Evolutionary conservation across 2,329 filamentous ascomycete genomes (phyloP).

Genomic region (Penicillium psychrosexuale): DNA sequence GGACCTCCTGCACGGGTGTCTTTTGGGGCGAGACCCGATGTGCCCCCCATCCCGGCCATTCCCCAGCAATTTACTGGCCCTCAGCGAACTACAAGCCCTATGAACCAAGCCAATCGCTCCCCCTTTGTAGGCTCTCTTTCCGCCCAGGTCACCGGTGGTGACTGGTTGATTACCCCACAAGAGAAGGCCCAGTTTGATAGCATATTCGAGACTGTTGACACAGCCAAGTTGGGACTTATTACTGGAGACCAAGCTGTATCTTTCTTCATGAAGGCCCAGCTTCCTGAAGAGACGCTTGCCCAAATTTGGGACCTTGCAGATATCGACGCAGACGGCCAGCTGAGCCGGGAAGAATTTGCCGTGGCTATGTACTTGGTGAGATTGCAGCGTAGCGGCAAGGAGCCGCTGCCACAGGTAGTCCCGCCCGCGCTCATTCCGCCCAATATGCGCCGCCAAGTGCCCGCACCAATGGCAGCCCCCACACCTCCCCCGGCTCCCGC

Average conservation of each 20-base stretch:
- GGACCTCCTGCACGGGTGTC: slow-evolving; percentile 50
- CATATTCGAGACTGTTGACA: slow-evolving; percentile 82
- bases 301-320: slow-evolving; percentile 98
- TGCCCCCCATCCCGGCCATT: slow-evolving; percentile 63
- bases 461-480: slow-evolving; percentile 36
- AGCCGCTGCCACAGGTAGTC: slow-evolving; percentile 70
- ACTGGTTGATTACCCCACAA: slow-evolving; percentile 78
- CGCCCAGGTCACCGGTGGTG: slow-evolving; percentile 56
- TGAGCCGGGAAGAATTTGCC: slow-evolving; percentile 88
- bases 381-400: slow-evolving; percentile 74
- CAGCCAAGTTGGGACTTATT: slow-evolving; percentile 73
- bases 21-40: slow-evolving; percentile 52
- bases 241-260: slow-evolving; percentile 91
- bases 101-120: slow-evolving; percentile 42
- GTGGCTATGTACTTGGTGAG: slow-evolving; percentile 97
- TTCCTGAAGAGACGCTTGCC: slow-evolving; percentile 83
- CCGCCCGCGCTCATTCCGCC: slow-evolving; percentile 82
- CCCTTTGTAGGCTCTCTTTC: slow-evolving; percentile 52
- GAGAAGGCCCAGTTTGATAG: slow-evolving; percentile 88
- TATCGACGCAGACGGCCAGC: slow-evolving; percentile 81
- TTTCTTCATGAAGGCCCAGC: slow-evolving; percentile 88
- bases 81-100: slow-evolving; percentile 60
- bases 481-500: slow-evolving; percentile 45
- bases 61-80: slow-evolving; percentile 72
- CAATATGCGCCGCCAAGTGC: slow-evolving; percentile 64